Percentiles rank a stretch among this genome's conserved stretches.
Conservation (phyloP, 2,329 filamentous ascomycete genomes). For the Colletotrichum salicis region DNA sequence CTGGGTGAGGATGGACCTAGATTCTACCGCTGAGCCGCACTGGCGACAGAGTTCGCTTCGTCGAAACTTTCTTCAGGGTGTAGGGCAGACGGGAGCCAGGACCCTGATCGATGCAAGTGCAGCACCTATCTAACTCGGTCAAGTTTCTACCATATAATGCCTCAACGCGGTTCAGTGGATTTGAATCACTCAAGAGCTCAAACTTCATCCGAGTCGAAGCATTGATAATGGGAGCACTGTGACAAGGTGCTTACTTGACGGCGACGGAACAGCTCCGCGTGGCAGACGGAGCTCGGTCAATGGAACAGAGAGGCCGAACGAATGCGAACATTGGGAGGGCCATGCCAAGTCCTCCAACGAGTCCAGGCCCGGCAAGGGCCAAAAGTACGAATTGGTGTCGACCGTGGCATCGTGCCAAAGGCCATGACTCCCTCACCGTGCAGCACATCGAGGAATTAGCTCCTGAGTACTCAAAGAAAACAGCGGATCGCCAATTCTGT, state of each 20-base stretch:
- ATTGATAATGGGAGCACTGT: not conserved
- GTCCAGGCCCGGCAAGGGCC: not conserved
- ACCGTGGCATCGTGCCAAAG: not conserved
- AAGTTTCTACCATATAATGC: conserved; percentile 8
- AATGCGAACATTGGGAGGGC: not conserved
- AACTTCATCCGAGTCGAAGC: conserved; percentile 30
- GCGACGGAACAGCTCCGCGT: conserved; percentile 1
- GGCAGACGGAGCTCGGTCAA: not conserved
- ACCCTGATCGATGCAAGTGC: conserved; percentile 24
- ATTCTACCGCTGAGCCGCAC: conserved; percentile 8
- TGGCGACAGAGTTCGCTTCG: conserved; percentile 17
- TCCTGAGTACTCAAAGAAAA: not conserved
- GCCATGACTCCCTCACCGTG: not conserved
- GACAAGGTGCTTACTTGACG: not conserved
- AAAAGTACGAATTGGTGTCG: not conserved
- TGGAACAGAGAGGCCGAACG: not conserved
- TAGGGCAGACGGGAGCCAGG: conserved; percentile 14
- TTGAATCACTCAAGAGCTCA: conserved; percentile 6
- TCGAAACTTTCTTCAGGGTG: conserved; percentile 19
- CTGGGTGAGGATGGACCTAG: not conserved
- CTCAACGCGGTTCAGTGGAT: conserved; percentile 1
- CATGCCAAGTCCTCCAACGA: not conserved
- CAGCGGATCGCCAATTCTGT: not conserved
- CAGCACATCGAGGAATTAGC: not conserved
- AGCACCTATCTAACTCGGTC: not conserved